A percentile compares a stretch with the other conserved stretches of the same genome.
Evolutionary conservation across 345 rosid genomes (phyloP).

Genomic region (Atalantia buxifolia): DNA sequence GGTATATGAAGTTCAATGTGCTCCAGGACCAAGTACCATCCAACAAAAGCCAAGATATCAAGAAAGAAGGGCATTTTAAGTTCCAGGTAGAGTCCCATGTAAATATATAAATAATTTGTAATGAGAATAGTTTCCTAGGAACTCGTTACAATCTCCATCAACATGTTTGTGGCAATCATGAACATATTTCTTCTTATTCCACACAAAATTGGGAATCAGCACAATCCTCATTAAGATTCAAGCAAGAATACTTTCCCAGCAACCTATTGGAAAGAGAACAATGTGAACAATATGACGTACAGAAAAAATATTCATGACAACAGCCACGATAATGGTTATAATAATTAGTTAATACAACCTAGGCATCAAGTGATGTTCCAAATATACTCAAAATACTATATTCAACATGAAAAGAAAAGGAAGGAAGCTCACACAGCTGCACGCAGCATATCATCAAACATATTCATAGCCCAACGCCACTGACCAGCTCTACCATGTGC

Average conservation of each 20-base stretch:
- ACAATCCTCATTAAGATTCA: not conserved
- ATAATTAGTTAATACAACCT: not conserved
- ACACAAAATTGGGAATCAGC: not conserved
- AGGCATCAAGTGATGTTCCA: not conserved
- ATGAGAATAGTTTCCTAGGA: not conserved
- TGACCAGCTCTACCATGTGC: slow-evolving; percentile 91
- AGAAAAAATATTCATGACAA: not conserved
- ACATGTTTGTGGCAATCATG: not conserved
- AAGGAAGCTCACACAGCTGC: slow-evolving; percentile 64
- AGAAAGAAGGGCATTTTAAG: not conserved
- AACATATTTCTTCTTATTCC: not conserved
- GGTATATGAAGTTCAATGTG: not conserved
- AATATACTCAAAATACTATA: slow-evolving; percentile 2
- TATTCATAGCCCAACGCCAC: slow-evolving; percentile 97
- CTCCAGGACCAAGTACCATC: not conserved
- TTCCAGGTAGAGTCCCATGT: not conserved
- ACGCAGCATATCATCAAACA: slow-evolving; percentile 81
- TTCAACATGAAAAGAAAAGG: slow-evolving; percentile 16
- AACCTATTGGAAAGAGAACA: not conserved
- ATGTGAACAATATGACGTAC: not conserved
- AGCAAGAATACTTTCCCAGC: not conserved
- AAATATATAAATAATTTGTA: not conserved
- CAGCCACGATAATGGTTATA: not conserved
- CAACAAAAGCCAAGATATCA: not conserved
- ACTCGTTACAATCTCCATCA: not conserved